These are phyloP conservation scores for Solanum pinnatisectum DNA, from an alignment of 257 asterid genomes.

Conservation along the genomic window DNA sequence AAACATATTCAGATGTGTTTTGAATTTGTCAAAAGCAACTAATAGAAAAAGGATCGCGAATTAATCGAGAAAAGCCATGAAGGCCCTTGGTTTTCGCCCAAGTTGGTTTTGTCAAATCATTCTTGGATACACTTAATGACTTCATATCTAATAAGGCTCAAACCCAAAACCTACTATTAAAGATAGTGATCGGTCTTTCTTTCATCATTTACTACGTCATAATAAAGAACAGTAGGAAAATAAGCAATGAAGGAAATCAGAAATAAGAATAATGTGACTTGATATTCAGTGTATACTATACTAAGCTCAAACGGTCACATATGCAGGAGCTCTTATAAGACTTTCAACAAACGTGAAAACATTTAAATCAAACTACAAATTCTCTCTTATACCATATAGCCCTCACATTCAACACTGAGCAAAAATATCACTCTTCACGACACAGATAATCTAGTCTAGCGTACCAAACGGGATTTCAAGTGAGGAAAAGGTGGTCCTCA, in stretches of 20 bases:
- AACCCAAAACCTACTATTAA: not conserved
- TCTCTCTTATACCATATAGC: slow-evolving; percentile 17
- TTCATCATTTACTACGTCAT: not conserved
- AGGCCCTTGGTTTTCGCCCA: not conserved
- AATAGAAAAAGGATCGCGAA: not conserved
- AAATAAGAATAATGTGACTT: not conserved
- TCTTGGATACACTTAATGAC: not conserved
- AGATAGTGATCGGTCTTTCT: not conserved
- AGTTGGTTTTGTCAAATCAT: not conserved
- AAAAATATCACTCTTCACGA: not conserved
- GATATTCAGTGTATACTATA: not conserved
- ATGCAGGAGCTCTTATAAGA: not conserved
- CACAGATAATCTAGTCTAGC: not conserved
- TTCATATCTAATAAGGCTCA: not conserved
- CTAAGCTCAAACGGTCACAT: not conserved
- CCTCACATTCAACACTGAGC: slow-evolving; percentile 2
- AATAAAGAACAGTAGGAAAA: not conserved
- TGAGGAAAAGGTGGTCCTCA: slow-evolving; percentile 95
- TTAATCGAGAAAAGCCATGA: not conserved
- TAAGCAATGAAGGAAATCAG: not conserved
- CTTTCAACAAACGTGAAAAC: slow-evolving; percentile 60
- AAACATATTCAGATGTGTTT: not conserved
- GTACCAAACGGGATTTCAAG: not conserved
- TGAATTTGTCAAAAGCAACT: not conserved
- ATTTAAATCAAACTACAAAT: slow-evolving; percentile 44